Evolutionary conservation across 768 basidiomycete species (phyloP).

Genomic region (Lactarius tabidus): DNA sequence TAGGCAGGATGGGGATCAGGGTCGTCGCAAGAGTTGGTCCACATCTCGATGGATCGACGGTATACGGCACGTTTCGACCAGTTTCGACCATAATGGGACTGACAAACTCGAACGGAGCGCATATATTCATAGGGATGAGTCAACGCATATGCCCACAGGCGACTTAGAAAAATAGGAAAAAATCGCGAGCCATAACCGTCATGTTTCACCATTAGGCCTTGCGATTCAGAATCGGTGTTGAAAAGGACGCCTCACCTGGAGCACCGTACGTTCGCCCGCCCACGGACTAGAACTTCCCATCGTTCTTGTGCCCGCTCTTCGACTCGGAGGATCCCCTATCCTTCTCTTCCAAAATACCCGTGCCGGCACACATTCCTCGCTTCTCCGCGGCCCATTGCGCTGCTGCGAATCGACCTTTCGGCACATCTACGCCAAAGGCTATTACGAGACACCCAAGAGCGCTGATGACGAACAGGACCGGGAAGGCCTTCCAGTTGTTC

Average conservation of each 20-base stretch:
- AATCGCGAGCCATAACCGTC: no score
- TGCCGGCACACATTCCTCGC: neutral
- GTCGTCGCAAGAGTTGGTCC: no score
- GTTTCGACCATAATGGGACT: no score
- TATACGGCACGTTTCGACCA: no score
- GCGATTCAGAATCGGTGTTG: no score
- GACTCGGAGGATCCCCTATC: neutral
- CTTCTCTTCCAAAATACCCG: neutral
- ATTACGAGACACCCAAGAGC: conserved; percentile 62
- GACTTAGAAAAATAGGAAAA: no score
- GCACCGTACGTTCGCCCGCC: neutral
- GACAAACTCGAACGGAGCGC: no score
- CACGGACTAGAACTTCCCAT: neutral
- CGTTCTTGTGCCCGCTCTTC: neutral
- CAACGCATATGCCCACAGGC: no score
- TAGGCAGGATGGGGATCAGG: no score
- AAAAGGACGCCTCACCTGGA: neutral
- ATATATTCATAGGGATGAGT: no score
- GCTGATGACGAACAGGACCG: conserved; percentile 74
- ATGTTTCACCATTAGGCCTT: no score
- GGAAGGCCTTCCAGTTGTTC: conserved; percentile 78
- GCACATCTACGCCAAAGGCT: conserved; percentile 55
- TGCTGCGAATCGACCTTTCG: conserved; percentile 36
- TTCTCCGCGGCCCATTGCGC: conserved; percentile 35
- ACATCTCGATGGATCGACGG: no score